Base-by-base conservation (phyloP, 768 basidiomycete genomes). In the Arthromyces matolae region DNA sequence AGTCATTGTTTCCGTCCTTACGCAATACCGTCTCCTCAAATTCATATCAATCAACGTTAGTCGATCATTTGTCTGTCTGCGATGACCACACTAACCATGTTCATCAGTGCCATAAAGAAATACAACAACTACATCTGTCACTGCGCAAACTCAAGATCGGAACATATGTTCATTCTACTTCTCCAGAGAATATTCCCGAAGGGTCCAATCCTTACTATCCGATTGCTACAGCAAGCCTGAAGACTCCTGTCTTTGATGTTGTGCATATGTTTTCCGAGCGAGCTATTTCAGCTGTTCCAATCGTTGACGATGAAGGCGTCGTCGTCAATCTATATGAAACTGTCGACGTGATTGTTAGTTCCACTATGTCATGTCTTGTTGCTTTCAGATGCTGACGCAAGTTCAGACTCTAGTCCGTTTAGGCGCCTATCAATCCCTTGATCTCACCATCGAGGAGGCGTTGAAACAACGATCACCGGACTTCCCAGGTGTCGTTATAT, bases 181-280 rank as follows among this genome's bases (percentile, higher is more conserved):
- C 65, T 5, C 69, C 72, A 13, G 60, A 69, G 13, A 77, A 78
- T 32, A 63, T 66, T 7, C 69, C 78, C 5, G 75, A 78, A 42
- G 74, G 72, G 41, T 71, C 78, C 33, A 85, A 86, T 49, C 89
- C 87, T 1, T 97, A 84, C 66, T 79, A 86, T 64, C 96, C 96
- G 2, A 84, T 98, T 47, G 88, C 90, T 5, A 96, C 93, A 0
- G 95, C 95, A 9, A 93, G 84, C 25, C 73, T 95, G 60, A 72
- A 83, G 47, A 96, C 95, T 0, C 87, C 89, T 23, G 96, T 99
- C 2, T 97, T 96, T 59, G 93, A 98, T 60, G 93, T 98, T 50
- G 96, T 98, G 2, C 96, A 99, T 62, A 93, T 95, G 87, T 98
- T 98, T 65, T 95, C 92, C 0, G 89, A 93, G 65, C 80, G 87